Evolutionary conservation across 768 basidiomycete genomes (phyloP), one percentile per base, ranked within the genome.

Genomic region (Tremella fuciformis): DNA sequence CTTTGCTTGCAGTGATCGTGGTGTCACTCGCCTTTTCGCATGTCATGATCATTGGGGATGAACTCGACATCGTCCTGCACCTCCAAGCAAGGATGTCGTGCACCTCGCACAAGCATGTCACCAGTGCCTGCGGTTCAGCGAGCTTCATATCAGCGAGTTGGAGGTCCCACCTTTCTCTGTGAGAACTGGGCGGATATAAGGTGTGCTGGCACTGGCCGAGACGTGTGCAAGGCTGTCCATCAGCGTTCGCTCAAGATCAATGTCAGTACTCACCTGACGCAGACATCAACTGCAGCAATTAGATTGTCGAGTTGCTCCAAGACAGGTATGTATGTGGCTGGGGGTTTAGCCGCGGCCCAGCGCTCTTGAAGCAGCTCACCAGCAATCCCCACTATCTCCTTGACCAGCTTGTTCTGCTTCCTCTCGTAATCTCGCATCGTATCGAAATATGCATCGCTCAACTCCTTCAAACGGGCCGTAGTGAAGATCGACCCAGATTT

Each of bases 71-170:
- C 96, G 51, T 97, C 94, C 71, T 97, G 92, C 3, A 94, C 88
- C 76, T 99, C 96, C 18, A 99, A 80, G 67, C 94, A 97, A 13
- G 96, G 96, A 79, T 99, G 96, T 22, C 96, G 82, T 11, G 94
- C 91, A 37, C 92, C 90, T 59, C 82, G 83, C 21, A 98, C 80
- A 40, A 89, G 76, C 11, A 98, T 80, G 70, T 85, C 86, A 1
- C 93, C 91, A 3, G 84, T 81, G 13, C 91, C 91, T 91, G 59
- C 22, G 24, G 13, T 21, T 59, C 26, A 60, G 50, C 29, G n/a
- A 8, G 13, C 22, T 13, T 52, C 51, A 22, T 24, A 21, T 19
- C 8, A 1, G 44, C n/a, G 9, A 37, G 19, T 26, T 21, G 13
- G 26, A 24, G 15, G 8, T 54, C 77, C 50, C 63, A 85, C 92